Conservation (phyloP, 2,329 filamentous ascomycete species). For the Scedosporium apiospermum region DNA sequence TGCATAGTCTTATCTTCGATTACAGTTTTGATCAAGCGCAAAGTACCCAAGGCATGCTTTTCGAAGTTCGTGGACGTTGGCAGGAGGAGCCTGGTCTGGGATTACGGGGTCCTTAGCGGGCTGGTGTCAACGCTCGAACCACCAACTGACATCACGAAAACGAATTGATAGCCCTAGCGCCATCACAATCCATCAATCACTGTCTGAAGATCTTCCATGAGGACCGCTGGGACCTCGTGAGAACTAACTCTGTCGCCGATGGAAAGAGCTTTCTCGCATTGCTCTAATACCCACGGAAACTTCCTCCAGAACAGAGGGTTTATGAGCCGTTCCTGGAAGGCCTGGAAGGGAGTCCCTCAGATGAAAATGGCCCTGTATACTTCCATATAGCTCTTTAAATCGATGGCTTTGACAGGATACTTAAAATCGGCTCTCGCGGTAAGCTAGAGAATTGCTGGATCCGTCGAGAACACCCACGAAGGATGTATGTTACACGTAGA, state of each 20-base stretch:
- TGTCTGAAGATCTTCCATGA: not conserved
- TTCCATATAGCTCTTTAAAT: no score
- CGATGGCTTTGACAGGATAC: no score
- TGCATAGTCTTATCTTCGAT: no score
- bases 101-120: not conserved
- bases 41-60: no score
- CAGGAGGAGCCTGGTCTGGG: not conserved
- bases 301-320: no score
- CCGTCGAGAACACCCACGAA: not conserved
- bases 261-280: not conserved
- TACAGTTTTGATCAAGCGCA: no score
- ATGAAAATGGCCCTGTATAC: no score
- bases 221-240: not conserved
- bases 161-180: not conserved
- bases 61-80: no score
- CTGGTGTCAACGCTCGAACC: not conserved
- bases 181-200: not conserved
- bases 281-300: no score
- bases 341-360: no score
- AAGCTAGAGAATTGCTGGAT: not conserved
- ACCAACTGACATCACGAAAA: not conserved
- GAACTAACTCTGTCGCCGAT: not conserved
- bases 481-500: no score
- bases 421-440: not conserved
- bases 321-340: no score